Evolutionary conservation across 2,329 filamentous ascomycete species (phyloP), one percentile per base, ranked within the genome.

Genomic region (Teratosphaeria destructans): DNA sequence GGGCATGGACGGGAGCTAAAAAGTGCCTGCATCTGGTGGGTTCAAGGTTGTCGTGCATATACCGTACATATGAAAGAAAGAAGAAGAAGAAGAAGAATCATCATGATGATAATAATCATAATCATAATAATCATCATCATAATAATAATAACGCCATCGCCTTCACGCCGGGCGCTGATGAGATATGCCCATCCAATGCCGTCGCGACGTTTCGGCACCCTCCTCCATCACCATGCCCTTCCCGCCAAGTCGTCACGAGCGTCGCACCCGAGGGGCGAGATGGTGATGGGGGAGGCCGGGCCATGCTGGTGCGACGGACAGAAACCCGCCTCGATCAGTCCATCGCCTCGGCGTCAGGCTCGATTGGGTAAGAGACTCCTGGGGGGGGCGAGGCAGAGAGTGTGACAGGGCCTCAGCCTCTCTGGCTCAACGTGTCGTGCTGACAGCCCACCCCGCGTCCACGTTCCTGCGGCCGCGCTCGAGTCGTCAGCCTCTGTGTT

Each of bases 361-460:
- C 52, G 52, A 58, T 61, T 56, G 7, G n/a, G 55, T 32, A 55
- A 23, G 11, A 16, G 54, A 37, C 14, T 29, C 47, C 47, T 19
- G 7, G 55, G 47, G 55, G 47, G 19, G 19, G 19, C 19, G 19
- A 19, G 19, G 19, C 19, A 19, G 19, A 19, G 19, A 19, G 59
- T 60, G 43, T 35, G 56, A 57, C 56, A 52, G 35, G 55, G 52
- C 56, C 59, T 61, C 56, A 35, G n/a, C 32, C 34, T 54, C 52
- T 32, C 37, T 26, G 29, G 56, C 56, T 59, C 54, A 61, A 61
- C 59, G 59, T 61, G 59, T 56, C 53, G 52, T 56, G 59, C 55
- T 61, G 59, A 61, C 59, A 61, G 19, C 49, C 56, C 52, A 55
- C 52, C 43, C 56, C 59, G 53, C 56, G 59, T 14, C 52, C 35